These are phyloP conservation scores for Spinellus fusiger DNA, from an alignment of 192 early-diverging fungal genomes.

Conservation along the genomic window DNA sequence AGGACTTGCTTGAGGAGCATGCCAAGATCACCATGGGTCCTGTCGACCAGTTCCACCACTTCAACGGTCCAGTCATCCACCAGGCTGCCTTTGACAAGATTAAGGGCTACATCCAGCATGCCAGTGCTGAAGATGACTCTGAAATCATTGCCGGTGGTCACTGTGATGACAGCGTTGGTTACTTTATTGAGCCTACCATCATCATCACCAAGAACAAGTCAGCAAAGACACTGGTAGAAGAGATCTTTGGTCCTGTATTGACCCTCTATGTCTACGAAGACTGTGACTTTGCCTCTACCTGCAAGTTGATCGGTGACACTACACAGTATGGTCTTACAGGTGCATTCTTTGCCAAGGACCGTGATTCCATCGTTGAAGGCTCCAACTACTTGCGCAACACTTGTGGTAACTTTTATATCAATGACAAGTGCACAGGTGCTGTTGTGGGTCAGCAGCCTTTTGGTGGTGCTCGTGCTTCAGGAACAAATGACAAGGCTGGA, in stretches of 20 bases:
- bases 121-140: conserved; percentile 57
- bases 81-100: conserved; percentile 90
- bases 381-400: conserved; percentile 77
- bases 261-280: conserved; percentile 89
- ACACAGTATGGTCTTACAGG: conserved; percentile 88
- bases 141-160: conserved; percentile 89
- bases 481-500: conserved; percentile 99
- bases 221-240: conserved; percentile 83
- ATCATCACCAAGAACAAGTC: conserved; percentile 79
- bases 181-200: conserved; percentile 88
- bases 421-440: conserved; percentile 98
- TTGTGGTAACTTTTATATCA: conserved; percentile 98
- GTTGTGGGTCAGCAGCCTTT: conserved; percentile 98
- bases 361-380: conserved; percentile 66
- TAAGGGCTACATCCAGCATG: conserved; percentile 81
- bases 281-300: conserved; percentile 66
- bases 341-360: conserved; percentile 86
- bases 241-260: conserved; percentile 96
- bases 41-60: conserved; percentile 82
- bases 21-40: conserved; percentile 79
- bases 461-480: conserved; percentile 87
- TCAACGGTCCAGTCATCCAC: conserved; percentile 89
- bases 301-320: conserved; percentile 72
- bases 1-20: conserved; percentile 56
- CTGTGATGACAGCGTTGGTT: conserved; percentile 82